Base-by-base conservation (phyloP, 768 basidiomycete species). In the Boletus vermiculosoides region DNA sequence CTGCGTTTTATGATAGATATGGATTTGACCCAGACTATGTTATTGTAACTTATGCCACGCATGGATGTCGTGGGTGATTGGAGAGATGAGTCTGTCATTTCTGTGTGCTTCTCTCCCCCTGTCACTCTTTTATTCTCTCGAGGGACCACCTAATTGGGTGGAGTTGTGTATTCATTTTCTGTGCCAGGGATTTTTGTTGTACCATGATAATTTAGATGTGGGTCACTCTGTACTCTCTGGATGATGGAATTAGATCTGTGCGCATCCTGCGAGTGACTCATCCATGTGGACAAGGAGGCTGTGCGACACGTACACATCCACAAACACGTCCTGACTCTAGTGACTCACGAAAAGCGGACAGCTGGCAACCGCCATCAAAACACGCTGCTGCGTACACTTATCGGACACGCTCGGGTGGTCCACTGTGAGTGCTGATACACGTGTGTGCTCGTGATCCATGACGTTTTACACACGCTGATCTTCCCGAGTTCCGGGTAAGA, bases 1-100 rank as follows among this genome's bases (percentile, higher is more conserved):
- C 61, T 50, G 56, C 55, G 40, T 33, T 40, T 46, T 57, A 57
- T n/a, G 45, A 47, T 69, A 67, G 58, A 64, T 57, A 65, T 60
- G 65, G 56, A 57, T 60, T 57, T 50, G n/a, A 54, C 45, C 40
- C 62, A 65, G 62, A 67, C 67, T 59, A 56, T 58, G 52, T 50
- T 55, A 46, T 57, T 39, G 57, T 60, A 52, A 54, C 40, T 22
- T 58, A 28, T 56, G 52, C 46, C 62, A 60, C 40, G 23, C 45
- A 44, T 44, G 30, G 22, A 46, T 28, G 50, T 50, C 37, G 31
- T 50, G 59, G 45, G 48, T 40, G 23, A 50, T 33, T 9, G 50
- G 51, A 53, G 55, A 50, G 50, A 55, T 45, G 49, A n/a, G n/a
- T 58, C 50, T 52, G 30, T 58, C 65, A n/a, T 64, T 60, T 55